Percentiles rank a stretch among this genome's conserved stretches.
Evolutionary conservation across 2,329 filamentous ascomycete species (phyloP).

Genomic region (Phyllosticta citrichinensis): DNA sequence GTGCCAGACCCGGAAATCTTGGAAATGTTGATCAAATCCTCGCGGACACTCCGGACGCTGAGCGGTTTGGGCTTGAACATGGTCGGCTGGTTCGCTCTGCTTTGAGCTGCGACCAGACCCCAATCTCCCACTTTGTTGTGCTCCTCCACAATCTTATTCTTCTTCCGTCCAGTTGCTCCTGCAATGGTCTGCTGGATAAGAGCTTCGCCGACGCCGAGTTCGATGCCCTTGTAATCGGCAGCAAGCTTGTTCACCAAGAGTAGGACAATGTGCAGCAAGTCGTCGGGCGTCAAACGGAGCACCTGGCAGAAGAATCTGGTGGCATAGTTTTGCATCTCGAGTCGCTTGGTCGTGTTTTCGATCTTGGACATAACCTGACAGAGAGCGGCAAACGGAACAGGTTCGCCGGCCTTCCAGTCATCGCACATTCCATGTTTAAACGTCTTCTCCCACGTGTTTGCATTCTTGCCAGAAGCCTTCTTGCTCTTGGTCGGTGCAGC

Average conservation of each 20-base stretch:
- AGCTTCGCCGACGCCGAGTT: constrained; percentile 96
- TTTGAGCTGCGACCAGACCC: constrained; percentile 89
- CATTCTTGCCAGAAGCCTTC: constrained; percentile 58
- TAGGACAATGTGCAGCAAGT: constrained; percentile 78
- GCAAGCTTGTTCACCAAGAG: constrained; percentile 98
- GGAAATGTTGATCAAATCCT: constrained; percentile 79
- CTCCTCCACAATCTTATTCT: constrained; percentile 85
- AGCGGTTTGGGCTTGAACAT: constrained; percentile 97
- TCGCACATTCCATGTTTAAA: background rate
- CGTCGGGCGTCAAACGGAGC: constrained; percentile 77
- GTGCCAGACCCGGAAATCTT: constrained; percentile 78
- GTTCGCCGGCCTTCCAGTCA: constrained; percentile 82
- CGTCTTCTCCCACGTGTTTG: constrained; percentile 54
- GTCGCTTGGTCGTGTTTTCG: constrained; percentile 85
- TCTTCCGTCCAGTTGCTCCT: constrained; percentile 79
- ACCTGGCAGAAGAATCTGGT: constrained; percentile 88
- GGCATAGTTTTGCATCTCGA: constrained; percentile 82
- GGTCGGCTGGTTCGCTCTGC: constrained; percentile 85
- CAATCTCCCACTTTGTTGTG: constrained; percentile 96
- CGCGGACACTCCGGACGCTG: constrained; percentile 76
- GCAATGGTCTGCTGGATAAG: constrained; percentile 98
- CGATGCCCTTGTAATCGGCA: constrained; percentile 91
- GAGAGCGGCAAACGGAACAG: constrained; percentile 87
- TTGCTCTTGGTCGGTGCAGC: constrained; percentile 13
- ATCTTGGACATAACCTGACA: constrained; percentile 92